Base-by-base conservation (phyloP, 495 filamentous ascomycete genomes). In the Neurospora sp. region DNA sequence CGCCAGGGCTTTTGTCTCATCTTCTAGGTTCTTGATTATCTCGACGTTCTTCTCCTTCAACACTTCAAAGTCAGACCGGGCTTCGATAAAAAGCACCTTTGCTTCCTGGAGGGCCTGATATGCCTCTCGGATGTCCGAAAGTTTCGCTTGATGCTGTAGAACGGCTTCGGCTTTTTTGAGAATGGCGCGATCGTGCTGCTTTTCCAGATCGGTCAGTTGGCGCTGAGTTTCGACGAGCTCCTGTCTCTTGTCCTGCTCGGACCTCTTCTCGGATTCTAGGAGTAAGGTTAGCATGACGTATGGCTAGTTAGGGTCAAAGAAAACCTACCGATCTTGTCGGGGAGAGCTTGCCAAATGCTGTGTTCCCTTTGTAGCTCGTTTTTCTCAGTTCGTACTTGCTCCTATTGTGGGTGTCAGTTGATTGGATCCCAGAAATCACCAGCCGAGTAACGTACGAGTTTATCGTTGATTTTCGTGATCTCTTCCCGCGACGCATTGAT, bases 1-100 rank as follows among this genome's bases (percentile, higher is more conserved):
- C 3, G 53, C 7, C 4, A 82, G 69, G 1, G 72, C 65, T 14
- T 35, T 68, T 27, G 75, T 79, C 70, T 59, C 87, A 69, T 77
- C 81, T 10, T 88, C 83, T 0, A 94, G 81, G 69, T 82, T 81
- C 70, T 84, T 78, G 41, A 80, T 83, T 65, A 92, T 88, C 18
- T 89, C 85, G 4, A 75, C 69, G 74, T 93, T 93, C 41, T 88
- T 90, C 18, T 81, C 81, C 75, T 86, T 86, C 8, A 97, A 82
- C 14, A 82, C 83, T 70, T 89, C 87, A 6, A 91, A 79, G 74
- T 98, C 96, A 0, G 94, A 97, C 10, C 83, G 79, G 0, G 93
- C 94, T 82, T 99, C 96, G 39, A 94, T 84, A 8, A 89, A 82
- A 68, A 87, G 84, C 59, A 97, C 80, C 71, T 92, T 86, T 3